Percentiles rank a stretch among this genome's conserved stretches.
phyloP scores from a whole-genome alignment of 345 rosid genomes.

The Citrus cavaleriei region DNA sequence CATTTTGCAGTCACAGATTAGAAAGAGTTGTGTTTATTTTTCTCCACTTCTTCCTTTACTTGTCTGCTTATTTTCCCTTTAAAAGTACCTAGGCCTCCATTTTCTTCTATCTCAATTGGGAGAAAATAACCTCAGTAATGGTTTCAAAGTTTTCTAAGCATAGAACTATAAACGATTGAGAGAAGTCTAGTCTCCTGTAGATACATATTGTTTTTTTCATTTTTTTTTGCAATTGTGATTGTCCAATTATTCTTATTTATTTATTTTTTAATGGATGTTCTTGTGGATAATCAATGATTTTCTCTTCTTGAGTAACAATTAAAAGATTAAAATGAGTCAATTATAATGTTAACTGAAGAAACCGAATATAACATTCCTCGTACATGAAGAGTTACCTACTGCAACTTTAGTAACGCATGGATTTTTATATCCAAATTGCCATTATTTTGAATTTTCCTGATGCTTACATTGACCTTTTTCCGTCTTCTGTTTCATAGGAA shows the following conservation, averaged over 20 bases:
- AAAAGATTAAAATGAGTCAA: not conserved
- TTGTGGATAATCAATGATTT: not conserved
- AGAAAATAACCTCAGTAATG: no score
- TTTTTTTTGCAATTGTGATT: not conserved
- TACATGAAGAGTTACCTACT: not conserved
- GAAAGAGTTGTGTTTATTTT: no score
- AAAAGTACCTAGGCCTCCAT: no score
- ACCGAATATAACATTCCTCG: not conserved
- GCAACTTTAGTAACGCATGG: not conserved
- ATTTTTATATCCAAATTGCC: no score
- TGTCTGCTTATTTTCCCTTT: no score
- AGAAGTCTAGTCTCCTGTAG: not conserved
- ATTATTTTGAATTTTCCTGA: not conserved
- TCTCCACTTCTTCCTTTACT: no score
- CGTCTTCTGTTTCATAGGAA: constrained; percentile 39
- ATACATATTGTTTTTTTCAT: no score
- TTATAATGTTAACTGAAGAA: not conserved
- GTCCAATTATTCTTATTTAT: not conserved
- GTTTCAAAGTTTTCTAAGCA: no score
- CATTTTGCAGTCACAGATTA: no score
- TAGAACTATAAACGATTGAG: no score
- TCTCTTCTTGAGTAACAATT: no score
- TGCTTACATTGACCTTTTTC: not conserved
- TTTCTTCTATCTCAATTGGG: no score
- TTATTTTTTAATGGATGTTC: not conserved